A percentile compares a stretch with the other conserved stretches of the same genome.
These are phyloP conservation scores for Fusarium sp. DNA, from an alignment of 2,329 filamentous ascomycete species.

Conservation along the genomic window DNA sequence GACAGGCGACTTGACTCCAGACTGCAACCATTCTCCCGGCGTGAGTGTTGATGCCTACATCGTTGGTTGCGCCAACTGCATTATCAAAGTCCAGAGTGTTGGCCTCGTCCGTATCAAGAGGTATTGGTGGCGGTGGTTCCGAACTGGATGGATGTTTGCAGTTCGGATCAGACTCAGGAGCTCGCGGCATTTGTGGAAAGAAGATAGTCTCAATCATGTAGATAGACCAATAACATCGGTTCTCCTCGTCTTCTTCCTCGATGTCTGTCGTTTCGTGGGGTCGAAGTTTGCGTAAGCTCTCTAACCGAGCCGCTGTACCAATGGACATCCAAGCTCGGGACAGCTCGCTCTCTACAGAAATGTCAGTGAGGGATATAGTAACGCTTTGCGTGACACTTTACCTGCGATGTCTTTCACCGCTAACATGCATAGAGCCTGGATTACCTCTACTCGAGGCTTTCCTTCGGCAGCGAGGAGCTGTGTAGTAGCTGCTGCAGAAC, in stretches of 20 bases:
- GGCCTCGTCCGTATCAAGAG: neutral
- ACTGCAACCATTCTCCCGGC: neutral
- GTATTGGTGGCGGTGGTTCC: conserved; percentile 2
- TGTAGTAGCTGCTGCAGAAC: neutral
- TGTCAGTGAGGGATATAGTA: neutral
- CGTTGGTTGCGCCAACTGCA: neutral
- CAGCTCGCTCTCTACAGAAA: neutral
- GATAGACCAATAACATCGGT: conserved; percentile 9
- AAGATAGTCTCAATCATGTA: conserved; percentile 2
- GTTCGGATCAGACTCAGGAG: neutral
- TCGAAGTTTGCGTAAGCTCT: neutral
- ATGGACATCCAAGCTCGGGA: conserved; percentile 16
- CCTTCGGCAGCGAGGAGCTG: conserved; percentile 2
- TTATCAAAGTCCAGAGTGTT: conserved; percentile 7
- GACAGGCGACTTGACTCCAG: conserved; percentile 4
- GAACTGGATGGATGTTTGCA: neutral
- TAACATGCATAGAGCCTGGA: neutral
- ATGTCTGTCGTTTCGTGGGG: rapidly evolving
- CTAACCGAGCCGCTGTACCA: neutral
- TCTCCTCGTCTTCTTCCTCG: neutral
- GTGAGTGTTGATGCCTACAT: conserved; percentile 4
- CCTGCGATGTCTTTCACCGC: neutral
- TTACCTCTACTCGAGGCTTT: neutral
- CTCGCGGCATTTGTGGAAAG: neutral
- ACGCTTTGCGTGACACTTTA: neutral